Base-by-base conservation (phyloP, 1,284 basidiomycete genomes). In the Cryptococcus sp. region DNA sequence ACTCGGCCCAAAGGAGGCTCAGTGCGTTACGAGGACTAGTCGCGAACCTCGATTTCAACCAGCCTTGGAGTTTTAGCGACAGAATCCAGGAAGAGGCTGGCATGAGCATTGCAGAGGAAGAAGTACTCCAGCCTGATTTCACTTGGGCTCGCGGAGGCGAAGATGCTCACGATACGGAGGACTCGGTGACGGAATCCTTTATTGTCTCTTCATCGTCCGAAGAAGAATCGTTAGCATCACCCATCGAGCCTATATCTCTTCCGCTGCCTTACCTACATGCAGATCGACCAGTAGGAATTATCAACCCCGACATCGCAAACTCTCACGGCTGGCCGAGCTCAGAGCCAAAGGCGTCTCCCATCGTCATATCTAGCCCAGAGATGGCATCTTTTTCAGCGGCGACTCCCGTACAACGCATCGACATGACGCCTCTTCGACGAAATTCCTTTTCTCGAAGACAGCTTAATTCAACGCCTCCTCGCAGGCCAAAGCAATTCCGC, bases 1-100 rank as follows among this genome's bases (percentile, higher is more conserved):
- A 72, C 46, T 72, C 70, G 2, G 57, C 68, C 13, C 68, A 72
- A 52, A 57, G 75, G 26, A 59, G 75, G 16, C 55, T 77, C 34
- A 66, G 64, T 37, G 72, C 74, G 1, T 54, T 77, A 11, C 57
- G 68, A 13, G 72, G 69, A 43, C 61, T 75, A n/a, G 74, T 77
- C 16, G 65, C 65, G 22, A 70, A 67, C 46, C 63, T 77, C 47
- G 73, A 77, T 54, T 74, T 77, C 62, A 65, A 66, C 41, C 69
- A 75, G 46, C 72, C 65, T 10, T 76, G 74, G 74, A 66, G 65
- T 17, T 58, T 54, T 46, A 49, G 50, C 22, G 46, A 29, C 46
- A 19, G n/a, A 44, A n/a, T 46, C 49, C n/a, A 45, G 26, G 25
- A 20, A 43, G 6, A 5, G 7, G 22, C 23, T 20, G 41, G 41